Base-by-base conservation (phyloP, 108 stramenopile genomes). In the Skeletonema menzelii region DNA sequence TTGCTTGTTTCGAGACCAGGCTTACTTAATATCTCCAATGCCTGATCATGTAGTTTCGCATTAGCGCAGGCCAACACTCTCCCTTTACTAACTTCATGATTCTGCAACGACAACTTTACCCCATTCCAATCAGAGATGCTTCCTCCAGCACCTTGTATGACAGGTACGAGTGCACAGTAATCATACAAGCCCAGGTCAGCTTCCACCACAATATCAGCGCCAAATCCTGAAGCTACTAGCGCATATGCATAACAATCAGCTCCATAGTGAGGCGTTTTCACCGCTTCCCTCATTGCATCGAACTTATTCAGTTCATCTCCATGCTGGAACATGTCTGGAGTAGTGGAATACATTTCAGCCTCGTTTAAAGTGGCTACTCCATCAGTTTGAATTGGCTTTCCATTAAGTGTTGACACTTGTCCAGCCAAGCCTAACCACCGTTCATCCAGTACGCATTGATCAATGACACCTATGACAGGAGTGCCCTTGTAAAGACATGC, bases 221-320 rank as follows among this genome's bases (percentile, higher is more conserved):
- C 75, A 22, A 67, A 73, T 2, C 77, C 77, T 15, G 77, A 77
- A 22, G 77, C 77, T 19, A 72, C 65, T 12, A 77, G 59, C 10
- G 72, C 77, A 68, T 77, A 77, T 19, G 60, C 72, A 59, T 77
- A 77, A 42, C 77, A 77, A 68, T 77, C 77, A 22, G 72, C 70
- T 5, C 77, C 77, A 24, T 73, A 77, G 13, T 67, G 65, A 2
- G 62, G 31, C 8, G 72, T 73, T 20, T 62, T 66, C 11, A 77
- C 56, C 5, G 53, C 55, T 10, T 53, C 14, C 35, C 70, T 49
- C 70, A 72, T 62, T 40, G 61, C 60, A 17, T 68, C 62, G 27
- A 73, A 77, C 37, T 59, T 68, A 5, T 35, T 42, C 24, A 34
- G 24, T 46, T 73, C 77, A 57, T 73, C 56, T n/a, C 70, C 70